These are phyloP conservation scores for Thermothielavioides terrestris DNA, from an alignment of 495 filamentous ascomycete genomes.

Conservation along the genomic window DNA sequence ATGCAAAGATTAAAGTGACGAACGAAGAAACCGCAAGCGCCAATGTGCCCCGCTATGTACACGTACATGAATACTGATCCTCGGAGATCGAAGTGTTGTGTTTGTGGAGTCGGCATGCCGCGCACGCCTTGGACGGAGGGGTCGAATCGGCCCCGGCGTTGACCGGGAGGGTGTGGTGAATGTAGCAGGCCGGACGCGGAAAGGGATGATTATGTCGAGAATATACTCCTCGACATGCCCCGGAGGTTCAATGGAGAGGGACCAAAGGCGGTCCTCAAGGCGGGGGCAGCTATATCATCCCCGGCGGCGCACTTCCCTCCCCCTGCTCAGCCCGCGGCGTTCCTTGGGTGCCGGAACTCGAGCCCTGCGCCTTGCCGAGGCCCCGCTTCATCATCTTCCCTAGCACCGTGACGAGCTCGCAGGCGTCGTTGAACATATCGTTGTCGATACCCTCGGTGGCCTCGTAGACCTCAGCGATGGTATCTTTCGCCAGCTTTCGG, in stretches of 20 bases:
- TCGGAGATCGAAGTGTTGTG: not conserved
- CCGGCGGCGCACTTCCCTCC: conserved; percentile 15
- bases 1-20: not conserved
- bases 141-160: too few species aligned
- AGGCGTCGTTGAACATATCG: conserved; percentile 73
- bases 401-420: conserved; percentile 62
- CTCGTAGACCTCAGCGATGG: conserved; percentile 85
- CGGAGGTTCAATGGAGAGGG: not conserved
- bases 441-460: conserved; percentile 87
- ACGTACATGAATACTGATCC: not conserved
- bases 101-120: too few species aligned
- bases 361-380: conserved; percentile 27
- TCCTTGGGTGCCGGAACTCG: conserved; percentile 20
- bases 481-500: conserved; percentile 65
- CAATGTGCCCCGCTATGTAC: not conserved
- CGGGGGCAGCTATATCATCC: conserved; percentile 20
- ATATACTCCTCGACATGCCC: not conserved
- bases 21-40: not conserved
- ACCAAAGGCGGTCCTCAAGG: not conserved
- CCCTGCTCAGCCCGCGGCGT: conserved; percentile 16
- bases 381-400: conserved; percentile 73
- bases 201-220: not conserved
- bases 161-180: not conserved
- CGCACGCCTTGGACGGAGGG: too few species aligned
- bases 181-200: not conserved